phyloP scores from a whole-genome alignment of 805 yeast genomes.

The Metschnikowia matae region DNA sequence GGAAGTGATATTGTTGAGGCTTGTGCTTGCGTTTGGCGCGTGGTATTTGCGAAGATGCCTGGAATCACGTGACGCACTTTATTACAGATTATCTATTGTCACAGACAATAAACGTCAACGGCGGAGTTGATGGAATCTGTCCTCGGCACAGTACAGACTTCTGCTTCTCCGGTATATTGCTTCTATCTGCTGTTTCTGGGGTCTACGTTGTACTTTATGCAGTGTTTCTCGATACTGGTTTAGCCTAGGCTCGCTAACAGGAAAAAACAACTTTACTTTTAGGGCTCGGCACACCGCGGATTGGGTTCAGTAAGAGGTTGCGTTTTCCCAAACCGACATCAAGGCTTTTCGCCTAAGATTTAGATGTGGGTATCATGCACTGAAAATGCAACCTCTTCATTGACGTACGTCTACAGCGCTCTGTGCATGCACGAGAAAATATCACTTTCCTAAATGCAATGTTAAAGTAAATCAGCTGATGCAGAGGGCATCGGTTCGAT shows the following conservation, averaged over 20 bases:
- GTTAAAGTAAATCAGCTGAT: not conserved
- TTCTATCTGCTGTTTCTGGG: not conserved
- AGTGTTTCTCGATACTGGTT: not conserved
- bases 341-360: too few species aligned
- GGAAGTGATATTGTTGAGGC: not conserved
- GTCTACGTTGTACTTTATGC: not conserved
- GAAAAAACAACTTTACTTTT: not conserved
- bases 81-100: not conserved
- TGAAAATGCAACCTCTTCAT: not conserved
- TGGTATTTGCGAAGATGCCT: slow-evolving; percentile 1
- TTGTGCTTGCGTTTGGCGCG: not conserved
- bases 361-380: not conserved
- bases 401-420: not conserved
- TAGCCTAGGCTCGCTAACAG: not conserved
- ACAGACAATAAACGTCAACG: not conserved
- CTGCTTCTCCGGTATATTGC: not conserved
- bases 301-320: not conserved
- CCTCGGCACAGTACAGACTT: too few species aligned
- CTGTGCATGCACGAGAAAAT: not conserved
- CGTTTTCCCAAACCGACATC: not conserved
- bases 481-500: not conserved
- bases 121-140: not conserved
- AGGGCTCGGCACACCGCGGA: not conserved
- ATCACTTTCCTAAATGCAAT: not conserved
- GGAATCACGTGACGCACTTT: slow-evolving; percentile 1